Base-by-base conservation (phyloP, 192 early-diverging fungal species). In the Piromyces finnis region DNA sequence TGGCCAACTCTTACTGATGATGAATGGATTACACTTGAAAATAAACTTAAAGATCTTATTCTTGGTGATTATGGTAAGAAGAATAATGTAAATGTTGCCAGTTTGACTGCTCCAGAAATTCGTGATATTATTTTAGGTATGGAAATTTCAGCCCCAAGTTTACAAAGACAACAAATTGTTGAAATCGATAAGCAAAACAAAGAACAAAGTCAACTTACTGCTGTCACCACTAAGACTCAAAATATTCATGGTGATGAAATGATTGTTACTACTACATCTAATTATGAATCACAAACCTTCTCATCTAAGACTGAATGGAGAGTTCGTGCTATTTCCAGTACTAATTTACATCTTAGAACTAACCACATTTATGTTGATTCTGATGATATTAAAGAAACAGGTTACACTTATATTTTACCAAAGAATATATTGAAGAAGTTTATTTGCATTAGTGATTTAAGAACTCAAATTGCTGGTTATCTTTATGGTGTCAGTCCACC, bases 221-320 rank as follows among this genome's bases (percentile, higher is more conserved):
- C 97, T 15, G 92, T 96, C 13, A 97, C 96, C 1, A 99, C 96
- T 28, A 94, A 94, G 87, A 95, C 96, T n/a, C 92, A 92, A 84
- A 98, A 99, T 83, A 92, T 96, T 68, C 96, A 95, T 79, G 97
- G 97, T 80, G 96, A 98, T 86, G 95, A 99, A 86, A 98, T 98
- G 87, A 93, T 98, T 82, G 94, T 96, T n/a, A 96, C 95, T 2
- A 98, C 96, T 11, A 97, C 95, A 6, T 95, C 94, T 81, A 95
- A 95, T 81, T 99, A 97, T 83, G 97, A 98, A 86, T 92, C 94
- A 12, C 94, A 96, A 86, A 95, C 95, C 7, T 99, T 99, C 85
- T 90, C 93, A n/a, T 97, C 96, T 77, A 98, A 99, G 88, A 98
- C 96, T 11, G 97, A 99, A 84, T 99, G 97, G 97, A 94, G 97